These are phyloP conservation scores for Backusella morwellensis DNA, from an alignment of 192 early-diverging fungal species.

Conservation along the genomic window DNA sequence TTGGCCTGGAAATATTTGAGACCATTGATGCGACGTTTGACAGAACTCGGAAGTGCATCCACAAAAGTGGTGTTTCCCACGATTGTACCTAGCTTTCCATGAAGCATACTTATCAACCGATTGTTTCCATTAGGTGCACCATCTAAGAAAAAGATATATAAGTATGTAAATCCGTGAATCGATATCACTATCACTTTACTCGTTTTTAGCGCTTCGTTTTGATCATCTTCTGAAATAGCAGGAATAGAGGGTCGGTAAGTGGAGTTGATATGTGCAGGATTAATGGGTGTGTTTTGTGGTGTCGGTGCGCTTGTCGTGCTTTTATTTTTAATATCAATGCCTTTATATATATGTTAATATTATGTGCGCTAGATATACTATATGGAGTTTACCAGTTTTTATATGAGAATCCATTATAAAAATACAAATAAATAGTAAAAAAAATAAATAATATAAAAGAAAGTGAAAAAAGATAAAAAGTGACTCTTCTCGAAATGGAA, in stretches of 20 bases:
- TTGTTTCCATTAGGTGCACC: slow-evolving; percentile 50
- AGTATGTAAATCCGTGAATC: not conserved
- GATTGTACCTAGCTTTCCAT: slow-evolving; percentile 76
- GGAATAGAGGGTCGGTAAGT: slow-evolving; percentile 41
- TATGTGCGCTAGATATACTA: not conserved
- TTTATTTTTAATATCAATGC: not conserved
- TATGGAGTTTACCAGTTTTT: not conserved
- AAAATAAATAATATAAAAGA: not conserved
- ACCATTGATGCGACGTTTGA: slow-evolving; percentile 83
- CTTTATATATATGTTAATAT: not conserved
- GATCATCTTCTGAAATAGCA: slow-evolving; percentile 45
- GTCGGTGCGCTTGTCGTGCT: slow-evolving; percentile 38
- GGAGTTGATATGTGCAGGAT: slow-evolving; percentile 52
- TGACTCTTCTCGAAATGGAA: not conserved
- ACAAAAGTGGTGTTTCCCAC: slow-evolving; percentile 60
- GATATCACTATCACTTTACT: not conserved
- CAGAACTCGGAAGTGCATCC: slow-evolving; percentile 61
- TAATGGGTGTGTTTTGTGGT: slow-evolving; percentile 57
- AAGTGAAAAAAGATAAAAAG: not conserved
- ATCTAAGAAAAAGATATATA: not conserved
- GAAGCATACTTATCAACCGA: slow-evolving; percentile 65
- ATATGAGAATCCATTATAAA: not conserved
- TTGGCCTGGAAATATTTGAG: slow-evolving; percentile 87
- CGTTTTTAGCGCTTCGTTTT: not conserved
- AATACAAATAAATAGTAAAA: not conserved